Evolutionary conservation across 306 rosid species (phyloP), one percentile per base, ranked within the genome.

Genomic region (Lupinus albus): DNA sequence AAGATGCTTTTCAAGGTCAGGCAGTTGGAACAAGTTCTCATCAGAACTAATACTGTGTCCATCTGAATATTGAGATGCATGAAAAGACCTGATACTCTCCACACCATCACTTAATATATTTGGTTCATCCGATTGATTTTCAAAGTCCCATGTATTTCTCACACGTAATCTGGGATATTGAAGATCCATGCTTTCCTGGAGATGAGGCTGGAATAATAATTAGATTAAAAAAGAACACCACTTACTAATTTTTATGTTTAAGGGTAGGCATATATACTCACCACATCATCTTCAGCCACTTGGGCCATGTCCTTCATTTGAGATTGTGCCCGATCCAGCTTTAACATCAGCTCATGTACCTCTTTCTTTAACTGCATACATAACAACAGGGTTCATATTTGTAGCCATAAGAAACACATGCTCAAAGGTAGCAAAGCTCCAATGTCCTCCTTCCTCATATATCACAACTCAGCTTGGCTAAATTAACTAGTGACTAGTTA

Each of bases 281-380:
- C 96, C 82, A 64, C 60, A 45, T 82, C 88, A 41, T 84, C 91
- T 71, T 68, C 88, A 32, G 82, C 77, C 68, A 70, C 85, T 75
- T 61, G 81, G 46, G 88, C 76, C 75, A 88, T 78, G 79, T 91
- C 92, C 81, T 80, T 88, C 30, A 91, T 85, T 82, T 84, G 89
- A 76, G 86, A 77, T 36, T 85, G 89, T 46, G 96, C 95, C 76
- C 76, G 74, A 72, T 94, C 92, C 14, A 84, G 81, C 77, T 94
- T 87, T 82, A 76, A 36, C 12, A 83, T 66, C 44, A 88, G 68
- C 61, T 91, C 96, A 38, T 65, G 69, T 13, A 88, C 44, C 84
- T 90, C 95, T 76, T 81, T 84, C 84, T 78, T 88, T 63, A 94
- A 92, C 99, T 94, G 91, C 86, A 81, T 38, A 65, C 47, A 42